Base-by-base conservation (phyloP, 768 basidiomycete genomes). In the Mrakia gelida region DNA sequence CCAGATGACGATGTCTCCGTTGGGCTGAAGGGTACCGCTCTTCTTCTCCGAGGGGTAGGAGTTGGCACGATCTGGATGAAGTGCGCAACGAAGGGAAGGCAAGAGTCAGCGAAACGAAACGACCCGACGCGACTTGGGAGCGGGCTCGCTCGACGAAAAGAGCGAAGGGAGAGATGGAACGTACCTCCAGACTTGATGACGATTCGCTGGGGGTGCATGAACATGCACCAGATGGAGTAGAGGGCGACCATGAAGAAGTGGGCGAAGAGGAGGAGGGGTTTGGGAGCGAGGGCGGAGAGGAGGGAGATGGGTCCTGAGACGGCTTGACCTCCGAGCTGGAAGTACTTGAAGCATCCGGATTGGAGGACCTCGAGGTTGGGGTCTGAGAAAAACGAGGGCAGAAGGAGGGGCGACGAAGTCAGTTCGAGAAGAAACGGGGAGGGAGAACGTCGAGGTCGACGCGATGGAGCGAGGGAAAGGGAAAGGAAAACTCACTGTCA, bases 221-320 rank as follows among this genome's bases (percentile, higher is more conserved):
- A 95, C 85, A 97, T 87, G 72, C 92, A 87, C 89, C 91, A 98
- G 82, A 98, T 91, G 1, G 95, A 90, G 85, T 97, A 99, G 80
- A 99, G 88, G 0, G 97, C 97, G 80, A 99, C 97, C 38, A 88
- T 86, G 87, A 96, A 99, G 86, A 99, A 99, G 86, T 98, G 97
- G 82, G 89, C 89, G 80, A 91, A 89, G 28, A 99, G 89, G 65
- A 94, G 86, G 16, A 89, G 79, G 0, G 95, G 93, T n/a, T 92
- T 91, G 8, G 92, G 91, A 1, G 89, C 87, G 78, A 96, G 88
- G 18, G 90, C 95, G 23, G 94, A 90, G 16, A 99, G 89, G 6
- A 99, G 88, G 13, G 91, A 91, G 13, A 98, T 94, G 0, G 97
- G 97, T 0, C 92, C 97, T 63, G 89, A 87, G 75, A 98, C 84